Evolutionary conservation across 306 rosid genomes (phyloP).

Genomic region (Acmispon strigosus): DNA sequence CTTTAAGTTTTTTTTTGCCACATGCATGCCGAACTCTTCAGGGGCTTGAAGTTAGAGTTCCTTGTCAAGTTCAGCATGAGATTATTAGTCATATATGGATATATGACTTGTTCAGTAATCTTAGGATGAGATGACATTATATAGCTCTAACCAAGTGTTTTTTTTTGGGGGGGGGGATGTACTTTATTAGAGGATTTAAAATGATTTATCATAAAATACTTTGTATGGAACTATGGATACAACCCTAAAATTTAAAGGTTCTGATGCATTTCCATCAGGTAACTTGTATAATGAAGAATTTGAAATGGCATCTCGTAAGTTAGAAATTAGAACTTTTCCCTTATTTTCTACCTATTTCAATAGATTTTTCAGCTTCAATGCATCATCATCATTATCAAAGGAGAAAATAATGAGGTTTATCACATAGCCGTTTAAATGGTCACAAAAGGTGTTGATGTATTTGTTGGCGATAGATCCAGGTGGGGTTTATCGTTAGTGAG

Average conservation of each 20-base stretch:
- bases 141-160: background rate
- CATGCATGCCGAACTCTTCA: constrained; percentile 16
- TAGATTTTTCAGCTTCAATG: background rate
- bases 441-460: background rate
- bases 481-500: background rate
- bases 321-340: background rate
- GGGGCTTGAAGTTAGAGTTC: constrained; percentile 7
- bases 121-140: constrained; percentile 2
- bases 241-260: background rate
- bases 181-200: constrained; percentile 1
- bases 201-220: background rate
- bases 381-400: background rate
- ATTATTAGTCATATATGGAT: background rate
- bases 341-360: background rate
- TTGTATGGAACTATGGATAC: background rate
- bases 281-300: background rate
- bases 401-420: background rate
- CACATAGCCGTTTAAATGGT: background rate
- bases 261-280: background rate
- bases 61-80: constrained; percentile 2
- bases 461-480: background rate
- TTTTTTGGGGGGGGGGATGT: background rate
- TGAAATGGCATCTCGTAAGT: background rate
- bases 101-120: background rate
- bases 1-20: background rate